phyloP scores from a whole-genome alignment of 257 asterid species.

The Echites panduratus region DNA sequence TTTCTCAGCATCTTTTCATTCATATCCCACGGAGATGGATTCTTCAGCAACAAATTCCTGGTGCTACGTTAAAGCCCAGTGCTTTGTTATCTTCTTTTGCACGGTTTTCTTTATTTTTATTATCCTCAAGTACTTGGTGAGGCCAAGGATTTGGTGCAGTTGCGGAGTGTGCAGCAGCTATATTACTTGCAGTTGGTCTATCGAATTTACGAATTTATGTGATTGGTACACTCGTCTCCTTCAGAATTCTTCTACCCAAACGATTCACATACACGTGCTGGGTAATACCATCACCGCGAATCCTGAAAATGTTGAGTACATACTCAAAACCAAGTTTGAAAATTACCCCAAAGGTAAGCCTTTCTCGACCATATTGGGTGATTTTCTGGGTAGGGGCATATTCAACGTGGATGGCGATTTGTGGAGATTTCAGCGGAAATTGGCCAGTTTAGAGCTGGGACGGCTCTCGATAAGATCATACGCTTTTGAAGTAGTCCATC shows the following conservation, averaged over 20 bases:
- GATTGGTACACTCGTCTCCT: conserved; percentile 77
- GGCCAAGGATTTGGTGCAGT: conserved; percentile 36
- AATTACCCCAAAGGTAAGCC: conserved; percentile 42
- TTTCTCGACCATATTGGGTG: conserved; percentile 40
- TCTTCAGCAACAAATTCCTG: conserved; percentile 14
- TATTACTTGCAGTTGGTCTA: conserved; percentile 39
- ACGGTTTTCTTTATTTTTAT: conserved; percentile 12
- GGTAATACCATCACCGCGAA: conserved; percentile 44
- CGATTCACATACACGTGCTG: conserved; percentile 64
- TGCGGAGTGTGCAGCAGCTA: conserved; percentile 57
- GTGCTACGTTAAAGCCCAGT: conserved; percentile 14
- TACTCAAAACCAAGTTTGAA: conserved; percentile 34
- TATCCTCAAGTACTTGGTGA: conserved; percentile 9
- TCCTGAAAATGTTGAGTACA: conserved; percentile 38
- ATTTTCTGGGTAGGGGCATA: conserved; percentile 42
- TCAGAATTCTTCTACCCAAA: conserved; percentile 40
- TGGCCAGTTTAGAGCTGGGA: conserved; percentile 36
- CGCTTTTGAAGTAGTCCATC: conserved; percentile 33
- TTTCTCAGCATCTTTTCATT: conserved; percentile 4
- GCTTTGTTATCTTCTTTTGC: conserved; percentile 10
- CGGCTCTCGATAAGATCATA: conserved; percentile 25
- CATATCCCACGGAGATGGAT: conserved; percentile 23
- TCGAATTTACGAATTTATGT: conserved; percentile 44
- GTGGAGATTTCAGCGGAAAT: conserved; percentile 40
- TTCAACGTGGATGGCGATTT: conserved; percentile 45